phyloP scores from a whole-genome alignment of 768 basidiomycete species.

The Pleurotus djamor region DNA sequence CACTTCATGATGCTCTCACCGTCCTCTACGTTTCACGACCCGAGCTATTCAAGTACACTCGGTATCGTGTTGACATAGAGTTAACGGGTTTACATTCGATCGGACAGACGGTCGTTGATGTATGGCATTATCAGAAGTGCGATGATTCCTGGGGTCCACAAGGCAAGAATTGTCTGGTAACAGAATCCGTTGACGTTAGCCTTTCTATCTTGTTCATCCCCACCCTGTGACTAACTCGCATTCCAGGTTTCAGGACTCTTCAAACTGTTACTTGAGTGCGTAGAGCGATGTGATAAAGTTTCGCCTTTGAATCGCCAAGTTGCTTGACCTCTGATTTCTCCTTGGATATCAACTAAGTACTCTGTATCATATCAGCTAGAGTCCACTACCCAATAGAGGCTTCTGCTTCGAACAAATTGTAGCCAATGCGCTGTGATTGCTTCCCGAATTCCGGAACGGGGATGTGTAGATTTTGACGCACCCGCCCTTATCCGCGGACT shows the following conservation, averaged over 20 bases:
- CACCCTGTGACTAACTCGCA: background rate
- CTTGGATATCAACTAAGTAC: no score
- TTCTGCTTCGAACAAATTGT: no score
- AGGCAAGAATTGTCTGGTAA: constrained; percentile 78
- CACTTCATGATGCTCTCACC: constrained; percentile 84
- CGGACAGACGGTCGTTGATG: constrained; percentile 81
- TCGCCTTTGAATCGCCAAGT: constrained; percentile 52
- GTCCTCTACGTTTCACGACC: constrained; percentile 75
- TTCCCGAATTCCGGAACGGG: no score
- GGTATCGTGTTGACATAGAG: constrained; percentile 87
- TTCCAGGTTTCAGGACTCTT: constrained; percentile 65
- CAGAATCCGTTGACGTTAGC: constrained; percentile 64
- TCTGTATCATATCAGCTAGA: background rate
- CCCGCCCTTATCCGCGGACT: no score
- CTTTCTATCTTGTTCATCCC: constrained; percentile 4
- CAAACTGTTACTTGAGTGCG: constrained; percentile 57
- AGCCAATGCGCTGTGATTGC: no score
- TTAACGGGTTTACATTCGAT: constrained; percentile 59
- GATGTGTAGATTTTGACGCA: no score
- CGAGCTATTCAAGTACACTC: constrained; percentile 53
- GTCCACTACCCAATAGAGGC: background rate
- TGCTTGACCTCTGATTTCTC: no score
- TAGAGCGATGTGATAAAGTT: constrained; percentile 53
- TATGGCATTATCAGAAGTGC: constrained; percentile 60
- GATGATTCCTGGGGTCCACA: constrained; percentile 70